Evolutionary conservation across 768 basidiomycete genomes (phyloP), one percentile per base, ranked within the genome.

Genomic region (Candolleomyces aberdarensis): DNA sequence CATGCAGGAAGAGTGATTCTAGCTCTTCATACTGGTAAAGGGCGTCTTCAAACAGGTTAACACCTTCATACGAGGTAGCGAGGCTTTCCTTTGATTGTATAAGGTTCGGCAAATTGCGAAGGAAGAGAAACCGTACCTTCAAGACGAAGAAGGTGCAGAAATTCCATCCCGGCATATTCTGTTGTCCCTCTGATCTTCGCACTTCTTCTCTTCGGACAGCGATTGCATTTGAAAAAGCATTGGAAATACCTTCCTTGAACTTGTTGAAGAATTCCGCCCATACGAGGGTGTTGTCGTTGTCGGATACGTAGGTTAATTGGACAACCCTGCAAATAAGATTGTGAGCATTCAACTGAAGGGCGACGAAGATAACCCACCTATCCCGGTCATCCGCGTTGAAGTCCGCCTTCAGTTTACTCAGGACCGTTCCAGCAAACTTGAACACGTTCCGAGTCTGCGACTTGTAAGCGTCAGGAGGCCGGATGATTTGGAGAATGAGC

Each of bases 81-180:
- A 99, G 78, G 63, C 91, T 95, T 85, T 98, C 97, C 96, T 98
- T 67, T 22, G 17, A 17, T n/a, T 36, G 54, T 41, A 64, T 58
- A 62, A 67, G 59, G 65, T 72, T 26, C 67, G 61, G 43, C 65
- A 5, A 64, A 56, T 39, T 41, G 66, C 59, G 20, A 43, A 46
- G 55, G 31, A 1, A 20, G 49, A 46, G 26, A 29, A 56, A 43
- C 59, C 57, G 57, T 61, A 94, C 96, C 86, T 98, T 99, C 41
- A 96, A 79, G 55, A 95, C 86, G 74, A 98, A 98, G 78, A 96
- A 98, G 0, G 91, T 95, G 71, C 95, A 96, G 70, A 97, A 99
- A 70, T 97, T 97, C 97, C 97, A 99, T 9, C 97, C 96, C 1
- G 94, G 94, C 85, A 95, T 91, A 66, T 89, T 83, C 58, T 92